Percentiles rank a stretch among this genome's conserved stretches.
Conservation (phyloP, 2,329 filamentous ascomycete genomes). For the Neurospora sp. region DNA sequence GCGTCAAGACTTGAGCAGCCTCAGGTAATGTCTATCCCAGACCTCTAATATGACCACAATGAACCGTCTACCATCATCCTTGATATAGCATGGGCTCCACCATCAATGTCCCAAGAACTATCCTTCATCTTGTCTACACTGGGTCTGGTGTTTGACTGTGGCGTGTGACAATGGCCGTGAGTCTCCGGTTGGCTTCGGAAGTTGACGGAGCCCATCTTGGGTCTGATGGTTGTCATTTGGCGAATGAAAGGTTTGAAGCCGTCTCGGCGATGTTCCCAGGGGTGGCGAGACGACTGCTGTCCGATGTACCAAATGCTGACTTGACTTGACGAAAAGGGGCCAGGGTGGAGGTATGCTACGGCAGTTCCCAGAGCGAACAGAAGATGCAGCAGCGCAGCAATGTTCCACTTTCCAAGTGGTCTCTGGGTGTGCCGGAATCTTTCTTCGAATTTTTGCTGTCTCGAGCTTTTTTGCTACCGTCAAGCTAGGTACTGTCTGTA, state of each 20-base stretch:
- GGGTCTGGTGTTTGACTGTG: neutral
- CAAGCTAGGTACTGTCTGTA: slow-evolving; percentile 54
- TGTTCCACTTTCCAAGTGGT: slow-evolving; percentile 11
- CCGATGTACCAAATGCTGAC: neutral
- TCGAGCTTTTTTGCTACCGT: slow-evolving; percentile 54
- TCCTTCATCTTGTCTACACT: neutral
- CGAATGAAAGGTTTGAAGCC: neutral
- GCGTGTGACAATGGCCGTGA: neutral
- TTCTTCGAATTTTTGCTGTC: slow-evolving; percentile 22
- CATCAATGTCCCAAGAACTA: neutral
- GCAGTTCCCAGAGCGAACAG: slow-evolving; percentile 29
- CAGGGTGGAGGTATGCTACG: slow-evolving; percentile 22
- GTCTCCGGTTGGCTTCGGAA: neutral
- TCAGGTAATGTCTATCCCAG: neutral
- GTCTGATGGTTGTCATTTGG: neutral
- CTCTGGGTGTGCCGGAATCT: slow-evolving; percentile 22
- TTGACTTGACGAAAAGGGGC: neutral
- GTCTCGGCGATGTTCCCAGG: neutral
- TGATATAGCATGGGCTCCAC: neutral
- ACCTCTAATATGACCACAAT: neutral
- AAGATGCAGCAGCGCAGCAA: slow-evolving; percentile 31
- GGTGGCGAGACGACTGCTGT: neutral
- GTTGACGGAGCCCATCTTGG: neutral
- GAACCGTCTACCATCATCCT: neutral
- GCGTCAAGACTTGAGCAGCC: neutral